These are phyloP conservation scores for Hypocreales sp. DNA, from an alignment of 2,329 filamentous ascomycete genomes.

Conservation along the genomic window DNA sequence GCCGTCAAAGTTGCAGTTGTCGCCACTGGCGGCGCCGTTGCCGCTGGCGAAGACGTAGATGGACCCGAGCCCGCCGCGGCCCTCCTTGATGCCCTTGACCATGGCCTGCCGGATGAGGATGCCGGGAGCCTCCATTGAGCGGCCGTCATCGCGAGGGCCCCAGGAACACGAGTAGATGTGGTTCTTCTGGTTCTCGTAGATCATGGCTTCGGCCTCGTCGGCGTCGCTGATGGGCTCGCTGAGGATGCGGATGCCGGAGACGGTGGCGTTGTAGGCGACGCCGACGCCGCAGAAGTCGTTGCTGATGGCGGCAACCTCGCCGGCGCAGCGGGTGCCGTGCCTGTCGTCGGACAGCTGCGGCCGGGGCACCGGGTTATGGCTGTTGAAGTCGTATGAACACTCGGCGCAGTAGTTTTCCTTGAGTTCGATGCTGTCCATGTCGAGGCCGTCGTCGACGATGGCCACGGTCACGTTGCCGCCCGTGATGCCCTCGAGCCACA, in stretches of 20 bases:
- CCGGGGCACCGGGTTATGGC: conserved; percentile 60
- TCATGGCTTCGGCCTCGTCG: conserved; percentile 84
- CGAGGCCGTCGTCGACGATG: conserved; percentile 89
- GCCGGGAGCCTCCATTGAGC: conserved; percentile 85
- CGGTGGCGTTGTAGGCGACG: conserved; percentile 80
- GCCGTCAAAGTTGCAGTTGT: conserved; percentile 98
- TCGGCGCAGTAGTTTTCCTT: conserved; percentile 86
- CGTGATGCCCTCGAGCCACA: conserved; percentile 85
- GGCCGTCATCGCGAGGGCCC: conserved; percentile 89
- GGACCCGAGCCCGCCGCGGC: conserved; percentile 67
- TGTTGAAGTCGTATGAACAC: conserved; percentile 95
- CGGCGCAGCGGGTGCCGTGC: conserved; percentile 88
- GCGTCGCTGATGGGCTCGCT: conserved; percentile 81
- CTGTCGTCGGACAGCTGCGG: conserved; percentile 73
- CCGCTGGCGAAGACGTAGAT: conserved; percentile 93
- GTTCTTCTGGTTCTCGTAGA: conserved; percentile 81
- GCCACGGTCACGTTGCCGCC: conserved; percentile 80
- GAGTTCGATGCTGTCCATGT: conserved; percentile 88
- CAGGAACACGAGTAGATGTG: conserved; percentile 98
- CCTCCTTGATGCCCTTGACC: conserved; percentile 81
- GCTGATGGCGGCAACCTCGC: conserved; percentile 80
- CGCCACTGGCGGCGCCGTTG: conserved; percentile 72
- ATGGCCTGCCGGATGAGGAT: conserved; percentile 81
- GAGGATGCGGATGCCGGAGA: conserved; percentile 84
- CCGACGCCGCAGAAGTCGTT: conserved; percentile 94